Base-by-base conservation (phyloP, 1,284 basidiomycete species). In the Phylloporus sp. region DNA sequence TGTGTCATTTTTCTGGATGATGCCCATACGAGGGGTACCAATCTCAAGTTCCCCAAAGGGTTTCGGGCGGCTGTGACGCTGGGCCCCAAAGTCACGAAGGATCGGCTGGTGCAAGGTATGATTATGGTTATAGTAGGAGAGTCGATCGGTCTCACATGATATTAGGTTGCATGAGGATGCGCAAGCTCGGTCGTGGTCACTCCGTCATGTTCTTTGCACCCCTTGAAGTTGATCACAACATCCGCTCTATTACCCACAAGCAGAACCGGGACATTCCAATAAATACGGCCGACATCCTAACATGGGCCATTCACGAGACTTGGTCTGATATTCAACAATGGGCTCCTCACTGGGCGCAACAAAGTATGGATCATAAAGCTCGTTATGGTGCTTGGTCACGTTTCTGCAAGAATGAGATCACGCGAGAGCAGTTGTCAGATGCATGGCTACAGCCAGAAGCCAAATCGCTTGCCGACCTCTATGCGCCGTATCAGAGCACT, bases 1-100 rank as follows among this genome's bases (percentile, higher is more conserved):
- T 85, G 85, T 60, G 67, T 86, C 6, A 75, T 87, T 3, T 88
- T 88, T 69, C 81, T 88, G 0, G 87, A 88, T 62, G 87, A 88
- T 70, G 84, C 84, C 0, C 86, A 88, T 70, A 88, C 86, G 2
- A 75, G 87, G 41, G 86, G 86, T 4, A 88, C 85, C 0, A 86
- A 88, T 71, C 74, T 88, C 27, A 86, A 84, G 62, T 75, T 88
- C 45, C 85, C 87, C 4, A 53, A 17, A 1, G 66, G 78, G 23
- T 80, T 78, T 52, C 80, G 84, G 15, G 86, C 86, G 17, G 83
- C 82, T 4, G 85, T 88, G 5, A 88, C 85, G 2, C 72, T 87
- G 6, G 87, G 86, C 3, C 82, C 82, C 1, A 86, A 83, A 64
- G 75, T 87, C 14, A 86, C 84, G 0, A 88, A 88, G 67, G 87